Base-by-base conservation (phyloP, 331 rosid genomes). In the Prunus yedoensis region DNA sequence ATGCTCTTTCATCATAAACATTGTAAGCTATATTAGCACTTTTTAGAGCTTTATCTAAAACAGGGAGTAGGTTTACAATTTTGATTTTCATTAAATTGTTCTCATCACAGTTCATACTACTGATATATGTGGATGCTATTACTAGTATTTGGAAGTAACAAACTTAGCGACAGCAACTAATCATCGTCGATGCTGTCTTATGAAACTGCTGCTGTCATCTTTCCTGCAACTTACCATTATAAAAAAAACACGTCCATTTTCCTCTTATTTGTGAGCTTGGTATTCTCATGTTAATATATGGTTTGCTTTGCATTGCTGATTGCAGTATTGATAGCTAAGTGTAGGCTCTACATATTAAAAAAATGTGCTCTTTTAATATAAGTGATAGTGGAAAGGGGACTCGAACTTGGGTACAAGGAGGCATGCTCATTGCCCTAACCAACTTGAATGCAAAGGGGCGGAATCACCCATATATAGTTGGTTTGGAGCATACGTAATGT, bases 1-100 rank as follows among this genome's bases (percentile, higher is more conserved):
- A 23, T 68, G 35, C 41, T 60, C 16, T 16, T 69, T 35, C 27
- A 28, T 45, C 68, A 58, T 38, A 65, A 5, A 65, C 21, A 46
- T 73, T 47, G 32, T 60, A 60, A 3, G 47, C 47, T 18, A 6
- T 61, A 17, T 73, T 45, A 17, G 47, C 60, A 73, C 41, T 16
- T 60, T 57, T 10, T 43, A 58, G 56, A 58, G 43, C 52, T 73
- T 73, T 47, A 46, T 73, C 69, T 46, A 27, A 52, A 73, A 63
- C 3, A 60, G 47, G 21, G 59, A 59, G 32, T 60, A 46, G 59
- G 69, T 28, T 45, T 59, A 28, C 69, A 45, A 14, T 43, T 43
- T 73, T 10, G 2, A 23, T 57, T 57, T 57, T 72, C 54, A 21
- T 57, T 57, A 57, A 15, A 60, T 60, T 28, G 14, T 72, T 25